These are phyloP conservation scores for Lichtheimia hyalospora DNA, from an alignment of 371 early-diverging fungal species.

Conservation along the genomic window DNA sequence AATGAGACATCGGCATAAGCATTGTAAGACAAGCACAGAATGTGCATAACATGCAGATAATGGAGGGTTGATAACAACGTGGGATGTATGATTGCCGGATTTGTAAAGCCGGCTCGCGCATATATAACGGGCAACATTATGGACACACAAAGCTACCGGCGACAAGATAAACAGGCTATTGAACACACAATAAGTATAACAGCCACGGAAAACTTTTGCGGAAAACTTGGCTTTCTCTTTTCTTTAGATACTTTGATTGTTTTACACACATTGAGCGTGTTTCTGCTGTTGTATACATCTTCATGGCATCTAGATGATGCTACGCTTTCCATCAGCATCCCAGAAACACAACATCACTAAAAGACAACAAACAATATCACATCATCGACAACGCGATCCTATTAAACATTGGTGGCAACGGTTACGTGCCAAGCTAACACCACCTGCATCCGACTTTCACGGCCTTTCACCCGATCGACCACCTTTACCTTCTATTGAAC, in stretches of 20 bases:
- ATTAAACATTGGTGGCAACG: slow-evolving; percentile 4
- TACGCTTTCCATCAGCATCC: slow-evolving; percentile 10
- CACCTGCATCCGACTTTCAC: slow-evolving; percentile 1
- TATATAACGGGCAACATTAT: slow-evolving; percentile 2
- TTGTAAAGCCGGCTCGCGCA: slow-evolving; percentile 12
- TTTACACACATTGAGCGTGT: not conserved
- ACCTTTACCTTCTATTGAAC: slow-evolving; percentile 9
- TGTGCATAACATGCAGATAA: not conserved
- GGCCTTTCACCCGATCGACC: slow-evolving; percentile 13
- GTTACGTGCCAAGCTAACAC: not conserved
- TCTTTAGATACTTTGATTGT: not conserved
- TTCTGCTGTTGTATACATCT: slow-evolving; percentile 1
- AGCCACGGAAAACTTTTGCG: not conserved
- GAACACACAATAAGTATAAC: not conserved
- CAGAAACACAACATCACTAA: slow-evolving; percentile 7
- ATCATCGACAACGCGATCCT: not conserved
- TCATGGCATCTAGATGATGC: slow-evolving; percentile 9
- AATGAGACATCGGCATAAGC: not conserved
- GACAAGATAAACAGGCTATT: not conserved
- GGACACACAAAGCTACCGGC: not conserved
- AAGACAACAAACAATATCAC: not conserved
- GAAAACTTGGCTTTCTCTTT: slow-evolving; percentile 1
- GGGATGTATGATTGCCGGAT: slow-evolving; percentile 8
- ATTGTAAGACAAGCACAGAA: not conserved
- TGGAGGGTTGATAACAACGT: not conserved